Percentiles rank a stretch among this genome's conserved stretches.
Conservation (phyloP, 345 rosid genomes). For the Eutrema heterophyllum region DNA sequence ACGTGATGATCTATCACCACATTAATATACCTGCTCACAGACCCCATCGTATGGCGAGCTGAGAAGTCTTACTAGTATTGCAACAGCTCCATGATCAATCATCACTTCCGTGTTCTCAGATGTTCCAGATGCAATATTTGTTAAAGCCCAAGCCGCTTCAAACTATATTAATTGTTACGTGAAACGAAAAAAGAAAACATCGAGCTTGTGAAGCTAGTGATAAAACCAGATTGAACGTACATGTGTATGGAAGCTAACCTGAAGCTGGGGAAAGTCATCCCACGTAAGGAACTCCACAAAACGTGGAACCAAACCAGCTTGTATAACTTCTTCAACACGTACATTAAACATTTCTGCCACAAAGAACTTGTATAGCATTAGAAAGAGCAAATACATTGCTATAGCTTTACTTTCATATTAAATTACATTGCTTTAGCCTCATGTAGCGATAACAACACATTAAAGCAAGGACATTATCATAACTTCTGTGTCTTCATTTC, state of each 20-base stretch:
- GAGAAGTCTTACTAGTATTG: slow-evolving; percentile 73
- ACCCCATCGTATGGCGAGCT: slow-evolving; percentile 64
- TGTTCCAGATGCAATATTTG: slow-evolving; percentile 88
- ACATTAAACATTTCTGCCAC: slow-evolving; percentile 29
- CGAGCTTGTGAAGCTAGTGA: slow-evolving; percentile 3
- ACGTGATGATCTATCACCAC: slow-evolving; percentile 4
- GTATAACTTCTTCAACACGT: slow-evolving; percentile 35
- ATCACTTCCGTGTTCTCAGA: slow-evolving; percentile 88
- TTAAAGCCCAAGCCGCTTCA: slow-evolving; percentile 90
- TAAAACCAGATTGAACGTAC: slow-evolving; percentile 1
- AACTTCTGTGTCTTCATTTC: neutral
- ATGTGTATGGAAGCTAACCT: slow-evolving; percentile 17
- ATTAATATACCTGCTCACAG: slow-evolving; percentile 65
- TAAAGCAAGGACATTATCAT: neutral
- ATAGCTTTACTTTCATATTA: neutral
- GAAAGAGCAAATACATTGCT: neutral
- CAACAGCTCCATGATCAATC: slow-evolving; percentile 84
- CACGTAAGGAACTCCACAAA: slow-evolving; percentile 35
- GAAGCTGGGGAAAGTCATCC: slow-evolving; percentile 35
- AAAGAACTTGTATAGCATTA: slow-evolving; percentile 6
- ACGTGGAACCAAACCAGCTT: slow-evolving; percentile 36
- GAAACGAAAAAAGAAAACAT: neutral
- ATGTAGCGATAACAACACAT: neutral
- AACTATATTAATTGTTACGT: slow-evolving; percentile 38
- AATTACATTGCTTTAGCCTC: neutral